These are phyloP conservation scores for Microcos paniculata DNA, from an alignment of 345 rosid genomes.

Conservation along the genomic window DNA sequence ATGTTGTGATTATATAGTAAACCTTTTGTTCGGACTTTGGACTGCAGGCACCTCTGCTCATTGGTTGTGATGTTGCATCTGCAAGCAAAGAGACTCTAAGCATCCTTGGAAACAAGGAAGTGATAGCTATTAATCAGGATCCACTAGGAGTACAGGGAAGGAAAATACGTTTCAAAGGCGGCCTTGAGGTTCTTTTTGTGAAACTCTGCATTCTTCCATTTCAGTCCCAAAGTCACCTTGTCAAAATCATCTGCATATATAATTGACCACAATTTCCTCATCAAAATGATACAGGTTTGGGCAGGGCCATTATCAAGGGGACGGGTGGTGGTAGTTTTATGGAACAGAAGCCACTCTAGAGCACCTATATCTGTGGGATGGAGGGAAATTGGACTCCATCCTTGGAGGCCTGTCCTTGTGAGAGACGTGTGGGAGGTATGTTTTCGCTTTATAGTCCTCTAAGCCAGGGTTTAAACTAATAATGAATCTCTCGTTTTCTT, in stretches of 20 bases:
- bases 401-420: slow-evolving; percentile 19
- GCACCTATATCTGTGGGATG: slow-evolving; percentile 38
- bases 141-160: slow-evolving; percentile 50
- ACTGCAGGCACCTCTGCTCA: slow-evolving; percentile 47
- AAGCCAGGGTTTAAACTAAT: not conserved
- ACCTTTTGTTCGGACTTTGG: not conserved
- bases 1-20: not conserved
- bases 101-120: slow-evolving; percentile 49
- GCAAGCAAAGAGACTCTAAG: slow-evolving; percentile 36
- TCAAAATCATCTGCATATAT: not conserved
- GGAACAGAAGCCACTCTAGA: slow-evolving; percentile 40
- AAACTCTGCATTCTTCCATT: not conserved
- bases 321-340: slow-evolving; percentile 41
- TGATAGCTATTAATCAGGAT: slow-evolving; percentile 54
- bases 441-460: not conserved
- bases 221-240: not conserved
- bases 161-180: slow-evolving; percentile 36
- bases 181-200: slow-evolving; percentile 36
- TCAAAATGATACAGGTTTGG: slow-evolving; percentile 36
- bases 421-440: slow-evolving; percentile 54
- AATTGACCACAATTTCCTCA: not conserved
- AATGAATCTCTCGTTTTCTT: too few relatives aligned
- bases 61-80: slow-evolving; percentile 46
- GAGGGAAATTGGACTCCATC: slow-evolving; percentile 47
- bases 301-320: slow-evolving; percentile 42